Base-by-base conservation (phyloP, 139 green algal species). In the Chlorella sp. region DNA sequence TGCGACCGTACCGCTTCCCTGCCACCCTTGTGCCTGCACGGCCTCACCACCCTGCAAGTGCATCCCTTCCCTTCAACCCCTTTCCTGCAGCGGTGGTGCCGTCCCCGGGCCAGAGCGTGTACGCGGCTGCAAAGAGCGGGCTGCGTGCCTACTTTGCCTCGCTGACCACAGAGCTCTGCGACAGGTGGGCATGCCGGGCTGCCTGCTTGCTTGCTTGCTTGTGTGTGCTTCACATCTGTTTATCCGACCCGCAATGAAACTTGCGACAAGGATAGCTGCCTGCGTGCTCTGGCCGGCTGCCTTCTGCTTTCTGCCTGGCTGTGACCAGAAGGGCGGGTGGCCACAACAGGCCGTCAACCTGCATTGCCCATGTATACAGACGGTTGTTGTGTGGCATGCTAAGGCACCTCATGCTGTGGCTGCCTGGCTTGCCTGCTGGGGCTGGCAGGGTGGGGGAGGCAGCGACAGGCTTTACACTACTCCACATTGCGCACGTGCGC, bases 91-190 rank as follows among this genome's bases (percentile, higher is more conserved):
- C 88, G n/a, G 95, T 94, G 86, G 94, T 98, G 57, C 96, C 96
- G 1, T 93, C 92, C 0, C 94, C 96, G 2, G 96, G 95, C 0
- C 94, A 95, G 89, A 90, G 93, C 3, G 90, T 96, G 32, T 98
- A 98, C 85, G 91, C 92, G 22, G 95, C 91, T 0, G 92, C 92
- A 66, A 98, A 98, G 86, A 94, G 93, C 85, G 96, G 92, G 9
- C 85, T 98, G 36, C 92, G 94, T 34, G 94, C 94, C 61, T 98
- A 98, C 89, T 97, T 98, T 86, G 64, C 83, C 3, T 94, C 96
- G 7, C 89, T 98, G 30, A 88, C 94, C 5, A 91, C 94, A 32
- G 96, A 98, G 82, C 48, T 98, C 14, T 89, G 93, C 2, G 91
- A 94, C 86, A 94, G 92, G 92, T 94, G 0, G n/a, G 60, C 18